Base-by-base conservation (phyloP, 148 eudicot genomes). In the Suaeda aralocaspica region DNA sequence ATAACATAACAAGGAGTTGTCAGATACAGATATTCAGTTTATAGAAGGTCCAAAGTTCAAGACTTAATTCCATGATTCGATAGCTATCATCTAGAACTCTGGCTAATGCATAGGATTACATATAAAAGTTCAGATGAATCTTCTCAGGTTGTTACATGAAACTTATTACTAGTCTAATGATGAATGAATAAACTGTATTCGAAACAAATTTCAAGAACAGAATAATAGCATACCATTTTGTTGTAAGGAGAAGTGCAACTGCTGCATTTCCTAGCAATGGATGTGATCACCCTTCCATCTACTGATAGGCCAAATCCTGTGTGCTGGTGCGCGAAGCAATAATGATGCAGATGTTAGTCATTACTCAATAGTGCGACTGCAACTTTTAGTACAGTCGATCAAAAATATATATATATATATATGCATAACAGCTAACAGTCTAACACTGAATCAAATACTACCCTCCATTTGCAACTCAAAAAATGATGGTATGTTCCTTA, bases 281-380 rank as follows among this genome's bases (percentile, higher is more conserved):
- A 80, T 30, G 96, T 79, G 24, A 69, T 62, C 73, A 92, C 82
- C 74, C 72, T 87, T 33, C 98, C 96, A 15, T 92, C 94, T 39
- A 88, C 92, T 1, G 98, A 92, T 7, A 90, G 68, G 25, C 98
- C 98, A 77, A 92, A 84, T 49, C 98, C 92, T 24, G 96, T 81
- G 55, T 93, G 96, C 96, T 93, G 85, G 16, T 41, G 50, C 61
- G 59, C 50, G 28, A 76, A 61, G 26, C 26, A 26, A 52, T 21
- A 73, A 33, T 41, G 5, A 9, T 36, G 41, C 41, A 36, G n/a
- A n/a, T n/a, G n/a, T n/a, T n/a, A n/a, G n/a, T n/a, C n/a, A n/a
- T n/a, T n/a, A n/a, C n/a, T n/a, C n/a, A n/a, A n/a, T n/a, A n/a
- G n/a, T n/a, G n/a, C n/a, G n/a, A n/a, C n/a, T n/a, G n/a, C n/a